Evolutionary conservation across 306 rosid species (phyloP).

Genomic region (Senna tora): DNA sequence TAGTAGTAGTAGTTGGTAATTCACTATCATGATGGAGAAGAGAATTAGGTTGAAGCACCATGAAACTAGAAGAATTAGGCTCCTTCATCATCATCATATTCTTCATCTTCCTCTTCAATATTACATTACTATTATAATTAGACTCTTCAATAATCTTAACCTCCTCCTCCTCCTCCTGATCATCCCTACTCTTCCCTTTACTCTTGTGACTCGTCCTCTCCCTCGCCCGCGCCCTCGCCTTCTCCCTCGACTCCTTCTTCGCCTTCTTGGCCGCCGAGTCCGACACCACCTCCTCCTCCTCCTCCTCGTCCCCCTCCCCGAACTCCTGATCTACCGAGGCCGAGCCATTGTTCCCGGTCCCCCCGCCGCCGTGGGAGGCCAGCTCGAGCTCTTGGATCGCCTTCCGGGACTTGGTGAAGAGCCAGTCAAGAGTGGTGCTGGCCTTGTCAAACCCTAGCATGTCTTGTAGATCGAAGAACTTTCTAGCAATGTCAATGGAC

Average conservation of each 20-base stretch:
- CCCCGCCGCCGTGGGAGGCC: no score
- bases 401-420: conserved; percentile 67
- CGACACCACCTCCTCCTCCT: conserved; percentile 35
- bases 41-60: conserved; percentile 37
- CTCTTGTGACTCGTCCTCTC: conserved; percentile 72
- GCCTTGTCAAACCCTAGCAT: conserved; percentile 95
- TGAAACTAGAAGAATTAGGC: conserved; percentile 17
- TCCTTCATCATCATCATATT: conserved; percentile 56
- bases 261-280: conserved; percentile 8
- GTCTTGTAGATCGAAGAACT: conserved; percentile 98
- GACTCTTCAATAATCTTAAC: conserved; percentile 47
- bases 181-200: conserved; percentile 36
- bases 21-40: conserved; percentile 40
- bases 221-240: conserved; percentile 88
- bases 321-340: background rate
- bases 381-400: conserved; percentile 61
- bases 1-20: background rate
- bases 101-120: conserved; percentile 53
- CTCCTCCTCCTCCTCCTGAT: conserved; percentile 9
- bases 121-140: no score
- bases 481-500: conserved; percentile 78
- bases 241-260: conserved; percentile 70
- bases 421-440: conserved; percentile 95
- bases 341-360: no score
- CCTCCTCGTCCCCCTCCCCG: conserved; percentile 11